Conservation (phyloP, 2,329 filamentous ascomycete genomes). For the Fusarium anguioides region DNA sequence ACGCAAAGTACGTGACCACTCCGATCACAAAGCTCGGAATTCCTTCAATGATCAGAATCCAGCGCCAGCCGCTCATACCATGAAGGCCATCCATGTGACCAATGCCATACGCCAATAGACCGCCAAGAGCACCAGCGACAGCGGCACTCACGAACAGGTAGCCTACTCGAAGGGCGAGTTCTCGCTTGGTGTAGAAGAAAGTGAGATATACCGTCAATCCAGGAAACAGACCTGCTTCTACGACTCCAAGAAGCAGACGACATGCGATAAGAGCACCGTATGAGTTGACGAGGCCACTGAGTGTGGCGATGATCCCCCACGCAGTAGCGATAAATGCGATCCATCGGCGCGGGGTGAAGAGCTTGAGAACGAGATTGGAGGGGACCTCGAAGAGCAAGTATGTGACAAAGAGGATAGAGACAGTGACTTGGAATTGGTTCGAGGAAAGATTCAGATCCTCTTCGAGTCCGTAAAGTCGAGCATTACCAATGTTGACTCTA, state of each 20-base stretch:
- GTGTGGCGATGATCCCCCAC: slow-evolving; percentile 77
- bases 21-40: slow-evolving; percentile 55
- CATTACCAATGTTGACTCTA: slow-evolving; percentile 79
- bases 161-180: slow-evolving; percentile 77
- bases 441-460: slow-evolving; percentile 69
- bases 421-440: slow-evolving; percentile 75
- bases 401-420: slow-evolving; percentile 75
- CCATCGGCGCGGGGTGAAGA: slow-evolving; percentile 70
- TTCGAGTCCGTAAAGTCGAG: slow-evolving; percentile 73
- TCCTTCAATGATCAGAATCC: slow-evolving; percentile 71
- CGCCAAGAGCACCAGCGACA: slow-evolving; percentile 77
- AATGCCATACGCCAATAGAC: slow-evolving; percentile 78
- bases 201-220: slow-evolving; percentile 77
- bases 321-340: slow-evolving; percentile 71
- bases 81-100: slow-evolving; percentile 76
- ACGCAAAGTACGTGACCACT: slow-evolving; percentile 48
- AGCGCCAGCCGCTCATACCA: slow-evolving; percentile 76
- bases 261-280: slow-evolving; percentile 75
- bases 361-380: slow-evolving; percentile 72
- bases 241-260: slow-evolving; percentile 73
- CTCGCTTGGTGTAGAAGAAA: slow-evolving; percentile 79
- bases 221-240: slow-evolving; percentile 78
- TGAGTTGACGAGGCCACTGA: slow-evolving; percentile 74
- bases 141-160: slow-evolving; percentile 79
- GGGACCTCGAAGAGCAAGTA: slow-evolving; percentile 72